A percentile compares a stretch with the other conserved stretches of the same genome.
phyloP scores from a whole-genome alignment of 2,329 filamentous ascomycete species.

The Fusarium falciforme region DNA sequence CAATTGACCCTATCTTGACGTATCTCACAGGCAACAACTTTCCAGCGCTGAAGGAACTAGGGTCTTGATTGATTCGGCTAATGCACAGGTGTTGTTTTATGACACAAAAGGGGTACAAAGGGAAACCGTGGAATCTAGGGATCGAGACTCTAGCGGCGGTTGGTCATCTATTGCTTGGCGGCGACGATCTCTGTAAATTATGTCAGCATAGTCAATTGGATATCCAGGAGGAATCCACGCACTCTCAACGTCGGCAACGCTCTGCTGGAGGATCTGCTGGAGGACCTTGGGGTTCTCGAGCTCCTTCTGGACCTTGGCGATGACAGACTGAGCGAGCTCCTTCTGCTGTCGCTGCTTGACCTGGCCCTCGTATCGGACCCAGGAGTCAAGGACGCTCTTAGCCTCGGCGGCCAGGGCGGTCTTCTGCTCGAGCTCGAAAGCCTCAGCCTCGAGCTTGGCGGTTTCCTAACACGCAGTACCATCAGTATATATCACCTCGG shows the following conservation, averaged over 20 bases:
- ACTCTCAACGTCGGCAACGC: constrained; percentile 96
- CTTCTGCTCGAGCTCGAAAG: constrained; percentile 96
- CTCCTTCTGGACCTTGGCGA: constrained; percentile 98
- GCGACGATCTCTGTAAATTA: constrained; percentile 66
- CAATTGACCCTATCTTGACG: constrained; percentile 28
- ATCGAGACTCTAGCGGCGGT: constrained; percentile 49
- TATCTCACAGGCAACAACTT: constrained; percentile 35
- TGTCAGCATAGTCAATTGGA: constrained; percentile 48
- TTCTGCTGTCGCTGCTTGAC: constrained; percentile 99
- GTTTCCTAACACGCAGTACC: constrained; percentile 77
- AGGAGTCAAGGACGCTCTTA: constrained; percentile 95
- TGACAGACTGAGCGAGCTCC: constrained; percentile 92
- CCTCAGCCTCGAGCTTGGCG: constrained; percentile 93
- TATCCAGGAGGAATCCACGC: constrained; percentile 44
- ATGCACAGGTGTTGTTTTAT: constrained; percentile 67
- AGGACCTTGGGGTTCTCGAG: constrained; percentile 97
- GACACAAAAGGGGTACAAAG: constrained; percentile 66
- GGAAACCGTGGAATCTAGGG: constrained; percentile 56
- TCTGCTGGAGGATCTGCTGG: constrained; percentile 98
- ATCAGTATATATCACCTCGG: constrained; percentile 30
- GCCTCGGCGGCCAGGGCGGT: constrained; percentile 92
- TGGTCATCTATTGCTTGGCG: constrained; percentile 70
- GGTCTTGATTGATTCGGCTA: constrained; percentile 64
- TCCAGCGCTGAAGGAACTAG: constrained; percentile 42
- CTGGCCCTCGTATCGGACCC: constrained; percentile 98